Evolutionary conservation across 495 filamentous ascomycete genomes (phyloP).

Genomic region (Emericellopsis terricola): DNA sequence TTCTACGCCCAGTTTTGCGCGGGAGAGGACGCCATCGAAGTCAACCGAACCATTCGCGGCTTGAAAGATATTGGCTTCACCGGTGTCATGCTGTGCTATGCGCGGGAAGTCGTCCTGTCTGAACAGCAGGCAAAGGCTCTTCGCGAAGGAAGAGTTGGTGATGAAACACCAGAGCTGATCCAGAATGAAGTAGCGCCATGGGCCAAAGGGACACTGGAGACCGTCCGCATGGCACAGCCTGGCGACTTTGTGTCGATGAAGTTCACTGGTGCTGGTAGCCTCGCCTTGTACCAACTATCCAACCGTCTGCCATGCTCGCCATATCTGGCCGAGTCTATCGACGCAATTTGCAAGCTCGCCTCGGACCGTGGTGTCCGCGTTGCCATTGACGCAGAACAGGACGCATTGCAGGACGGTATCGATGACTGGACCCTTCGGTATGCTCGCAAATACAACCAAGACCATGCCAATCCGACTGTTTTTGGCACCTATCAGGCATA

Average conservation of each 20-base stretch:
- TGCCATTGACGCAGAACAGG: conserved; percentile 85
- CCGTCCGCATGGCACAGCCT: conserved; percentile 50
- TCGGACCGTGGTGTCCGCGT: conserved; percentile 49
- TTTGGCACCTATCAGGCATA: conserved; percentile 72
- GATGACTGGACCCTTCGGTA: conserved; percentile 69
- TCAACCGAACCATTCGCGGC: conserved; percentile 34
- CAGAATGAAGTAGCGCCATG: conserved; percentile 50
- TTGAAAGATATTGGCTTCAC: conserved; percentile 50
- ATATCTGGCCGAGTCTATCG: conserved; percentile 49
- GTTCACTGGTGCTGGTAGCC: conserved; percentile 80
- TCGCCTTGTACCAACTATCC: conserved; percentile 47
- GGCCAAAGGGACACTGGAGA: conserved; percentile 57
- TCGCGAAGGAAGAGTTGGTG: conserved; percentile 10
- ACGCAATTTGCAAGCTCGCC: conserved; percentile 60
- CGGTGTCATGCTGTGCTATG: conserved; percentile 66
- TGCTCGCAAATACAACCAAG: conserved; percentile 60
- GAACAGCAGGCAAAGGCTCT: conserved; percentile 27
- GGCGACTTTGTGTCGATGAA: conserved; percentile 85
- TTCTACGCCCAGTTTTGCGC: conserved; percentile 81
- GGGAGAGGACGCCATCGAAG: conserved; percentile 46
- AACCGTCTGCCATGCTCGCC: conserved; percentile 36
- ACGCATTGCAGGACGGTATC: conserved; percentile 62
- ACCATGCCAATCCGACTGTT: conserved; percentile 19
- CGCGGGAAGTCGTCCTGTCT: conserved; percentile 49
- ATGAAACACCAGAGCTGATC: conserved; percentile 23